Conservation (phyloP, 2,329 filamentous ascomycete genomes). For the Beauveria scarabaeidicola region DNA sequence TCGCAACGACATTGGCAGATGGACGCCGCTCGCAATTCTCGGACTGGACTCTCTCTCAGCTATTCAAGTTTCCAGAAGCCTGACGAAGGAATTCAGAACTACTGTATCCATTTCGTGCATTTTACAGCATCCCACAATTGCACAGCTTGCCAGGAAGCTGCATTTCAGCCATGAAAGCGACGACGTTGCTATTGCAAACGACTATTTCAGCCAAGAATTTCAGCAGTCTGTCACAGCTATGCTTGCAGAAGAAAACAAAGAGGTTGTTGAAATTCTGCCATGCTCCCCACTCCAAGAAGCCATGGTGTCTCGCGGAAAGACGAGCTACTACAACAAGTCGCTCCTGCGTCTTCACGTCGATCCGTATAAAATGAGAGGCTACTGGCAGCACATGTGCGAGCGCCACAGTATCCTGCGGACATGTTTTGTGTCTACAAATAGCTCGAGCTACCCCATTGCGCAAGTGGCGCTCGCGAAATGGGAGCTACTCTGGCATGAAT, state of each 20-base stretch:
- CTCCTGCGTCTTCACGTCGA: slow-evolving; percentile 51
- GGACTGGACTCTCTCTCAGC: slow-evolving; percentile 80
- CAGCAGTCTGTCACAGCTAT: slow-evolving; percentile 20
- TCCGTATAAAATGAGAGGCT: slow-evolving; percentile 38
- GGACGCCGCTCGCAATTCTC: slow-evolving; percentile 67
- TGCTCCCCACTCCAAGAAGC: slow-evolving; percentile 84
- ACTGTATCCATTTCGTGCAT: slow-evolving; percentile 59
- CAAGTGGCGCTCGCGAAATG: slow-evolving; percentile 58
- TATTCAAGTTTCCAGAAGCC: slow-evolving; percentile 55
- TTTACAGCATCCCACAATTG: slow-evolving; percentile 59
- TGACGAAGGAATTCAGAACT: slow-evolving; percentile 38
- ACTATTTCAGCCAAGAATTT: slow-evolving; percentile 23
- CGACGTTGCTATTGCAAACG: neutral
- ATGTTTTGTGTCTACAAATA: slow-evolving; percentile 59
- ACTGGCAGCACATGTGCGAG: slow-evolving; percentile 54
- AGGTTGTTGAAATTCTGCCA: slow-evolving; percentile 54
- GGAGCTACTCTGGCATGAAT: slow-evolving; percentile 30
- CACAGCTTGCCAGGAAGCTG: slow-evolving; percentile 41
- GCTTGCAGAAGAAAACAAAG: slow-evolving; percentile 24
- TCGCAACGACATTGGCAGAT: slow-evolving; percentile 42
- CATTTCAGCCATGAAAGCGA: neutral
- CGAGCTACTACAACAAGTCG: slow-evolving; percentile 65
- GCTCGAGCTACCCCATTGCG: slow-evolving; percentile 53
- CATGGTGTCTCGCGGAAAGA: slow-evolving; percentile 56
- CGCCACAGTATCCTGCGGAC: slow-evolving; percentile 74